phyloP scores from a whole-genome alignment of 345 rosid genomes.

The Laguncularia racemosa region DNA sequence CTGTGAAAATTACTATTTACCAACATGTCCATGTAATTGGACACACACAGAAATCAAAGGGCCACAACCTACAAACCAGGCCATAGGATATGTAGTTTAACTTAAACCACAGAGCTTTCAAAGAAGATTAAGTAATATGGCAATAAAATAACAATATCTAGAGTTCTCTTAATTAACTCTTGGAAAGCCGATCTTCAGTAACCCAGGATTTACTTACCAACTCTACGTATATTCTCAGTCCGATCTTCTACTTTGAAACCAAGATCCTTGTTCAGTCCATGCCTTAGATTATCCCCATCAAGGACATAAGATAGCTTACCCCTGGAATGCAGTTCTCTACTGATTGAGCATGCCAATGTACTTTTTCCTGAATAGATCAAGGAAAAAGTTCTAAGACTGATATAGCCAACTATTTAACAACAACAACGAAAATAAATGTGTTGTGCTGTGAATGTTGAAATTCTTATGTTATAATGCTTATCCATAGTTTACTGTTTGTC shows the following conservation, averaged over 20 bases:
- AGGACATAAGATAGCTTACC: conserved; percentile 80
- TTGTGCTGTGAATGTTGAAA: no score
- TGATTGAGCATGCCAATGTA: conserved; percentile 78
- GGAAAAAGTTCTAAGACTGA: not conserved
- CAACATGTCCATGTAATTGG: no score
- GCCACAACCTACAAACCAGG: no score
- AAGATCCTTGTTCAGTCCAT: conserved; percentile 80
- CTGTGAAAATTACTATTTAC: no score
- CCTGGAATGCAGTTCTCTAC: conserved; percentile 48
- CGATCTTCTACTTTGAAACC: conserved; percentile 85
- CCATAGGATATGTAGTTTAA: no score
- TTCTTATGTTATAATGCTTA: no score
- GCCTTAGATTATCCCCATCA: conserved; percentile 90
- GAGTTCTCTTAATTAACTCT: not conserved
- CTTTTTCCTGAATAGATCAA: conserved; percentile 62
- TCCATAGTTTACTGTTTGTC: no score
- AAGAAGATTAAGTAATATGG: not conserved
- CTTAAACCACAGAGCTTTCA: no score
- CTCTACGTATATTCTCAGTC: conserved; percentile 83
- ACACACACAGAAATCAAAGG: no score
- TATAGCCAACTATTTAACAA: not conserved
- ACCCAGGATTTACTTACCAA: conserved; percentile 42
- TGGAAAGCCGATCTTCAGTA: not conserved
- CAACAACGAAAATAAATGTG: not conserved
- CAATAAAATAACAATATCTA: no score